Percentiles rank a stretch among this genome's conserved stretches.
phyloP scores from a whole-genome alignment of 768 basidiomycete genomes.

The Phanerochaete carnosa region DNA sequence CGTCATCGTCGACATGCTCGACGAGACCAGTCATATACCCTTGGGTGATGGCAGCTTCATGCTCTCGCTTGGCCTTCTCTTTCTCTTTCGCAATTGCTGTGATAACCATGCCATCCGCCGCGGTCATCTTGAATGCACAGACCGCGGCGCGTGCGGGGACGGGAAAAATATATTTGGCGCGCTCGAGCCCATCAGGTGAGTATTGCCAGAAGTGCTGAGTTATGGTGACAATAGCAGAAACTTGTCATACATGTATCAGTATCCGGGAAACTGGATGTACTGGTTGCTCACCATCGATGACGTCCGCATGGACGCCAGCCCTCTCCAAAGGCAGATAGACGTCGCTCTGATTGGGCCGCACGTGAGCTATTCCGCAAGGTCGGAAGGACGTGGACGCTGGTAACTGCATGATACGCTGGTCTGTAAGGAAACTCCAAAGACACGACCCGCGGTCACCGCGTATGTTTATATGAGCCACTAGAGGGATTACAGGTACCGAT shows the following conservation, averaged over 20 bases:
- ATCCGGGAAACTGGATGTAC: not conserved
- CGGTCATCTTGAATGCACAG: constrained; percentile 48
- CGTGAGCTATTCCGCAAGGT: not conserved
- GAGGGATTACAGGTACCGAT: no score
- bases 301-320: constrained; percentile 1
- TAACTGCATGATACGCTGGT: not conserved
- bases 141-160: constrained; percentile 52
- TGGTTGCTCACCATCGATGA: constrained; percentile 1
- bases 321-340: constrained; percentile 5
- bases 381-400: not conserved
- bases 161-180: constrained; percentile 55
- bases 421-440: no score
- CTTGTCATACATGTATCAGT: not conserved
- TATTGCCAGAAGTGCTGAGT: constrained; percentile 9
- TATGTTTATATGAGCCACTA: not conserved
- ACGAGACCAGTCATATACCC: constrained; percentile 44
- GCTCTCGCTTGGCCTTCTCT: constrained; percentile 35
- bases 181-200: constrained; percentile 24
- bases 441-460: not conserved
- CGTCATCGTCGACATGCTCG: constrained; percentile 48
- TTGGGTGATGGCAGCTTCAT: constrained; percentile 35
- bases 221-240: constrained; percentile 5
- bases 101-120: constrained; percentile 39
- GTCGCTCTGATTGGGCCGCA: not conserved
- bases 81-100: constrained; percentile 48